Evolutionary conservation across 192 early-diverging fungal species (phyloP), one percentile per base, ranked within the genome.

Genomic region (Hyaloraphidium curvatum): DNA sequence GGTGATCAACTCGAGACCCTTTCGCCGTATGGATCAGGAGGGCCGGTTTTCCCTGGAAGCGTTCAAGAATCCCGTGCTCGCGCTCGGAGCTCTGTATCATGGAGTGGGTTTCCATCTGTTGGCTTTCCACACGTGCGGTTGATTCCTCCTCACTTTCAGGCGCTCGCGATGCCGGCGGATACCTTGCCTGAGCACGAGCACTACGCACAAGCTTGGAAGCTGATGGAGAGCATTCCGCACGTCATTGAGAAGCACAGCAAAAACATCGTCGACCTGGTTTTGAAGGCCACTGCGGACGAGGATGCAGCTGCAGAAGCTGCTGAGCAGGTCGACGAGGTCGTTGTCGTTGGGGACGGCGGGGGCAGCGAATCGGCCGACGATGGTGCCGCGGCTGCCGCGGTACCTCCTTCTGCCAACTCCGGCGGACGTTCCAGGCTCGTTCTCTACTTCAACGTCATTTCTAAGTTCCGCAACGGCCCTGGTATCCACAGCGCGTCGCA

Each of bases 381-480:
- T 68, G 9, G 22, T 67, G 39, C 7, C 23, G 43, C 7, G 5
- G 11, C 43, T 21, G 73, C 70, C 21, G 39, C 4, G 54, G 21
- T 25, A 43, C 31, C 21, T 62, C 7, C 28, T 62, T 19, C 37
- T 50, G 25, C 62, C 40, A 25, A 53, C 59, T 13, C 28, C 50
- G n/a, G 35, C 43, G 23, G 35, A 31, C 9, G 37, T 51, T 0
- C 65, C 54, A 51, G 55, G 26, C 26, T 67, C 62, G 23, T 57
- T 75, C 52, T 56, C 29, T 89, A 73, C 61, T 56, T 91, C 31
- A 50, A 56, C 23, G 59, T 84, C 0, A 77, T 91, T 22, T 58
- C 82, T 14, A 78, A 80, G 35, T 74, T 86, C 40, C 69, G 68
- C 31, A 76, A 80, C 28, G 80, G 83, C 3, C 60, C 67, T 43